Percentiles rank a stretch among this genome's conserved stretches.
phyloP scores from a whole-genome alignment of 306 rosid genomes.

The Ochetophila trinervis region DNA sequence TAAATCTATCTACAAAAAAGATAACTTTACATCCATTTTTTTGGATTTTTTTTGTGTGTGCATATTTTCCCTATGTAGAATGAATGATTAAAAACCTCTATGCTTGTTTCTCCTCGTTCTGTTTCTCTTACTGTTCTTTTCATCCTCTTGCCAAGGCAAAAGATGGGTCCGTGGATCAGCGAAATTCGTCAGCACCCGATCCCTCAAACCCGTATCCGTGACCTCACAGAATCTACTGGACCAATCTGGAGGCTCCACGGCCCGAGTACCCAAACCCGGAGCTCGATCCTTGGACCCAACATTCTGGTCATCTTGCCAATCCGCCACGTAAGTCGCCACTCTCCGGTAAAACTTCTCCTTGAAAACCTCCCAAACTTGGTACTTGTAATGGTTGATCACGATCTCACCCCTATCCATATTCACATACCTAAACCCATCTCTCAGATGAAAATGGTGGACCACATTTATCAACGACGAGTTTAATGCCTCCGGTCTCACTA shows the following conservation, averaged over 20 bases:
- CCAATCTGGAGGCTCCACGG: constrained; percentile 69
- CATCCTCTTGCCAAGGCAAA: constrained; percentile 56
- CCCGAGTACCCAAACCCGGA: constrained; percentile 69
- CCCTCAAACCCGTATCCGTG: constrained; percentile 39
- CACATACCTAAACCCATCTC: constrained; percentile 34
- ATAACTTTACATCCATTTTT: too few species aligned
- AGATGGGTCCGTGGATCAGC: constrained; percentile 29
- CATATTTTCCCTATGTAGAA: too few species aligned
- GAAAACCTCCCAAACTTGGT: constrained; percentile 84
- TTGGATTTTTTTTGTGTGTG: too few species aligned
- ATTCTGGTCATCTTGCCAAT: constrained; percentile 58
- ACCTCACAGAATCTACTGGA: constrained; percentile 67
- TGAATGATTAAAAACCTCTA: neutral
- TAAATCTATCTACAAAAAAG: too few species aligned
- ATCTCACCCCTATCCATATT: constrained; percentile 37
- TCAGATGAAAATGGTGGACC: constrained; percentile 79
- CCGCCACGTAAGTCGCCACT: constrained; percentile 76
- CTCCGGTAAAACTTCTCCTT: constrained; percentile 72
- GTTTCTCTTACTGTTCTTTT: neutral
- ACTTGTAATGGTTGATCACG: constrained; percentile 80
- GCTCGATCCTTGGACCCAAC: constrained; percentile 73
- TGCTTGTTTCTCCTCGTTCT: constrained; percentile 16
- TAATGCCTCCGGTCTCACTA: constrained; percentile 65
- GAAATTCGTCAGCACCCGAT: constrained; percentile 38
- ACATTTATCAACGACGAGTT: constrained; percentile 59